These are phyloP conservation scores for Aspergillus panamensis DNA, from an alignment of 495 filamentous ascomycete species.

Conservation along the genomic window DNA sequence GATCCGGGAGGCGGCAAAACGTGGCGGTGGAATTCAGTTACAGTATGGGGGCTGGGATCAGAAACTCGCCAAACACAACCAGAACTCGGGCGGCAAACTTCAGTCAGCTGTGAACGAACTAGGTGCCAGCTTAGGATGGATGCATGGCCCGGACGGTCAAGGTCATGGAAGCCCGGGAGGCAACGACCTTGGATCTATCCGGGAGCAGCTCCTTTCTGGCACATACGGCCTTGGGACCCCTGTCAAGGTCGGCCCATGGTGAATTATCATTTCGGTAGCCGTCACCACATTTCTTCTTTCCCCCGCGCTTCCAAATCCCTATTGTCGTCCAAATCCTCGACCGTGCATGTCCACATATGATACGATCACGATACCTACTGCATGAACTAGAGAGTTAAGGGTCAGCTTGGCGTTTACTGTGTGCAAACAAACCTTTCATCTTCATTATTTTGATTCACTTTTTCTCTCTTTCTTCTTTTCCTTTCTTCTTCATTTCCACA, in stretches of 20 bases:
- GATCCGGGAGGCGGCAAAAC: constrained; percentile 85
- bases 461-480: constrained; percentile 18
- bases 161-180: constrained; percentile 37
- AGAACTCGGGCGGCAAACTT: constrained; percentile 77
- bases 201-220: constrained; percentile 75
- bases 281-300: constrained; percentile 9
- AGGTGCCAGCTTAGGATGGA: constrained; percentile 71
- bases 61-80: constrained; percentile 82
- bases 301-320: constrained; percentile 19
- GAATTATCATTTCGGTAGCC: constrained; percentile 19
- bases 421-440: constrained; percentile 35
- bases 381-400: constrained; percentile 47
- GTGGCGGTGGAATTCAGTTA: constrained; percentile 83
- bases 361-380: constrained; percentile 48
- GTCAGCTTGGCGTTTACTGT: constrained; percentile 45
- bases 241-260: constrained; percentile 73
- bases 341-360: constrained; percentile 40
- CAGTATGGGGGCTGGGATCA: constrained; percentile 95
- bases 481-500: constrained; percentile 16
- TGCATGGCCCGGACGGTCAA: constrained; percentile 54
- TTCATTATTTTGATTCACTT: constrained; percentile 19
- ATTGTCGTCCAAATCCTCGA: constrained; percentile 29
- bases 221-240: constrained; percentile 67
- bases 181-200: constrained; percentile 61
- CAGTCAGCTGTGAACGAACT: constrained; percentile 77